Conservation (phyloP, 371 early-diverging fungal species). For the Lichtheimia hyalospora region DNA sequence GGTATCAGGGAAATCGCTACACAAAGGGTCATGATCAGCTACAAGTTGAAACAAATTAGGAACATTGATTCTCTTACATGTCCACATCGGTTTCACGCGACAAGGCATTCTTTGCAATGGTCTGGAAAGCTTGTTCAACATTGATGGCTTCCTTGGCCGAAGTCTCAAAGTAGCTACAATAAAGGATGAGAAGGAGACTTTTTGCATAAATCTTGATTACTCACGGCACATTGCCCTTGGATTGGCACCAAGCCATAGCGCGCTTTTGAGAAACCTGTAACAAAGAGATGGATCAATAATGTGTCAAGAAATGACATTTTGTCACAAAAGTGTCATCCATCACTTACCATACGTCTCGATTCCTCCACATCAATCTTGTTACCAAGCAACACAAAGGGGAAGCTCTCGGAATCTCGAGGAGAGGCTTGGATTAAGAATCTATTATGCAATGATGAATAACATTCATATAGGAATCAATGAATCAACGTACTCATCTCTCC, state of each 20-base stretch:
- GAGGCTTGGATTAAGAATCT: constrained; percentile 90
- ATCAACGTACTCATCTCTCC: constrained; percentile 81
- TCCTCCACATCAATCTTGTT: constrained; percentile 99
- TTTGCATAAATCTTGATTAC: constrained; percentile 10
- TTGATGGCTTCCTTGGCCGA: constrained; percentile 97
- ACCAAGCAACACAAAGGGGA: constrained; percentile 97
- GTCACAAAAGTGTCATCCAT: no score
- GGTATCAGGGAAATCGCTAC: constrained; percentile 91
- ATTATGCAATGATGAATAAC: no score
- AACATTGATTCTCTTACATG: constrained; percentile 48
- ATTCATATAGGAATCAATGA: no score
- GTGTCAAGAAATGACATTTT: no score
- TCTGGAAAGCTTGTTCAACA: constrained; percentile 95
- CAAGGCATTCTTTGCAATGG: constrained; percentile 92
- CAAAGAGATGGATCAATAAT: not conserved
- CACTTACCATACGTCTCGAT: constrained; percentile 79
- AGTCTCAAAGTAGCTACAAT: constrained; percentile 89
- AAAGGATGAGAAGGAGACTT: no score
- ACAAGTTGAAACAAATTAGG: not conserved
- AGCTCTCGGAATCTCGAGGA: constrained; percentile 94
- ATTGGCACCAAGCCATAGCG: constrained; percentile 94
- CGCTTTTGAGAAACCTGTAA: constrained; percentile 86
- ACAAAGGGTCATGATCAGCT: not conserved
- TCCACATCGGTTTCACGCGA: constrained; percentile 91
- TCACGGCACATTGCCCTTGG: constrained; percentile 92